Percentiles rank a stretch among this genome's conserved stretches.
Evolutionary conservation across 2,329 filamentous ascomycete genomes (phyloP).

Genomic region (Diaporthe citriasiana): DNA sequence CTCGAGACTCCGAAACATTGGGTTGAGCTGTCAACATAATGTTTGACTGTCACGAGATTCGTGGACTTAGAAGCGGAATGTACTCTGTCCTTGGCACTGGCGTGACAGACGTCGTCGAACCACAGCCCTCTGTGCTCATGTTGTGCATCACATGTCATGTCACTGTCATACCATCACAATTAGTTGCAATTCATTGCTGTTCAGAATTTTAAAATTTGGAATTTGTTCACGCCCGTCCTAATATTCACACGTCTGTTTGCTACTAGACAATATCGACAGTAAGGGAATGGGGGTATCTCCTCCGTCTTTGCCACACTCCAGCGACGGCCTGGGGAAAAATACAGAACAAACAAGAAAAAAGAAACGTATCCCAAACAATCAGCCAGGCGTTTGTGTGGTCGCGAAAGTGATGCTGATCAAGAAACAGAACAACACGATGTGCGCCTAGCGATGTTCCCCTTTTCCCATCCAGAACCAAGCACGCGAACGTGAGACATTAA

Average conservation of each 20-base stretch:
- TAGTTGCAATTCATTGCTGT: neutral
- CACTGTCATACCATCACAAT: neutral
- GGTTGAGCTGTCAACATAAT: neutral
- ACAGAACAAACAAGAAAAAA: neutral
- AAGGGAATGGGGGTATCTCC: constrained; percentile 37
- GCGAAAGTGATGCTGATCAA: neutral
- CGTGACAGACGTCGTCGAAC: neutral
- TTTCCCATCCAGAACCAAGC: neutral
- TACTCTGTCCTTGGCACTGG: neutral
- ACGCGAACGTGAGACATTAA: constrained; percentile 20
- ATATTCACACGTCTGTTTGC: constrained; percentile 5
- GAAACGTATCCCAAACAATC: neutral
- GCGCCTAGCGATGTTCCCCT: constrained; percentile 33
- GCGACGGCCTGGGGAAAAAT: constrained; percentile 7
- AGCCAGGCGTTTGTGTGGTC: neutral
- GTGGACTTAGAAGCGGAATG: neutral
- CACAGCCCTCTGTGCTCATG: neutral
- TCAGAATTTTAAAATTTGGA: constrained; percentile 9
- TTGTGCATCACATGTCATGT: neutral
- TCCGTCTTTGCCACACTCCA: constrained; percentile 35
- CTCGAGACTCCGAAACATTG: neutral
- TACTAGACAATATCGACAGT: constrained; percentile 29
- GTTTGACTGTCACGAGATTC: constrained; percentile 9
- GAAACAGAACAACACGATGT: constrained; percentile 33
- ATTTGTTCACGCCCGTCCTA: constrained; percentile 21